Evolutionary conservation across 768 basidiomycete species (phyloP), one percentile per base, ranked within the genome.

Genomic region (Cystobasidium tubakii): DNA sequence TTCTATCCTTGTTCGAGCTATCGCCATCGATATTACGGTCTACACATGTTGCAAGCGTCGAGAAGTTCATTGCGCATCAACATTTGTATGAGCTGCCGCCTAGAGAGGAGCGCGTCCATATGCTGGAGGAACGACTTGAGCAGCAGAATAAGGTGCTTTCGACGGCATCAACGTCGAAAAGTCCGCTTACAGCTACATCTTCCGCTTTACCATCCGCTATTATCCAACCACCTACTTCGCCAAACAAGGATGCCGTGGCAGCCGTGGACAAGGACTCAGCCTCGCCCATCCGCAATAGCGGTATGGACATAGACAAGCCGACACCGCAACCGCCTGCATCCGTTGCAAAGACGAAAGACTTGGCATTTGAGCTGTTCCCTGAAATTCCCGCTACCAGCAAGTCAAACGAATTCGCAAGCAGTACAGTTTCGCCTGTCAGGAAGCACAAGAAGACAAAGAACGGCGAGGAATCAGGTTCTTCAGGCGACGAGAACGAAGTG

Each of bases 341-440:
- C 10, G 15, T 21, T 31, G 29, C 6, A 6, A 13, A 6, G 27
- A 21, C 33, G 6, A 60, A 34, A 29, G 33, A 60, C 25, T 31
- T 71, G 27, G 36, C 50, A 42, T 53, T 53, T 12, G 69, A 71
- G 54, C 69, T 71, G 4, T 71, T 71, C 69, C 69, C 69, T 13
- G 69, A 71, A 53, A 46, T 29, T n/a, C 54, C 69, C n/a, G 15
- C 33, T 23, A 39, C 39, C 15, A 39, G 39, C 43, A 27, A 39
- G 34, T 7, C 21, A 39, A 25, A 60, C 21, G 15, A n/a, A 50
- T 3, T 29, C 13, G 63, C 33, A 42, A 17, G 12, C n/a, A 4
- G 27, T 29, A n/a, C 34, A 4, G 36, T 27, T 7, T 65, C 63
- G 2, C 23, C 27, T 12, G 63, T 42, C 63, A 46, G 23, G n/a